phyloP scores from a whole-genome alignment of 139 green algal species.

The Tetradesmus lagerheimii region DNA sequence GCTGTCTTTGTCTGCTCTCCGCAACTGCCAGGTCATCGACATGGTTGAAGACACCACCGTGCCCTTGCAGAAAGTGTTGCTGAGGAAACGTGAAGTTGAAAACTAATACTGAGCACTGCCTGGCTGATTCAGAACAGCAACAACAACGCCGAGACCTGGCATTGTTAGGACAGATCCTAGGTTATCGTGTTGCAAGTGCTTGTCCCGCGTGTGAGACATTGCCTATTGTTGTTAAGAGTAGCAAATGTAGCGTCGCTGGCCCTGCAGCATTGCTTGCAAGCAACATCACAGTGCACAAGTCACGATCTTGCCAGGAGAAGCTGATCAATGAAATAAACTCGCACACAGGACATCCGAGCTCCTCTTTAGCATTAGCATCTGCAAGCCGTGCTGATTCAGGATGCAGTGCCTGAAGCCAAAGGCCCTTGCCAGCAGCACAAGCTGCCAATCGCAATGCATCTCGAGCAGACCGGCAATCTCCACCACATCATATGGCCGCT shows the following conservation, averaged over 20 bases:
- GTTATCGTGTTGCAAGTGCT: neutral
- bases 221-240: neutral
- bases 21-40: neutral
- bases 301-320: neutral
- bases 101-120: neutral
- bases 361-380: neutral
- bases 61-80: neutral
- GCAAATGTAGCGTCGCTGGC: neutral
- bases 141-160: neutral
- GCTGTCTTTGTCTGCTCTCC: neutral
- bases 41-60: neutral
- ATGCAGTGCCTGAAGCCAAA: neutral
- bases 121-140: neutral
- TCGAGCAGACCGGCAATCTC: neutral
- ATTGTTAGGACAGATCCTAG: slow-evolving; percentile 4
- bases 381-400: neutral
- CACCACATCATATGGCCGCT: neutral
- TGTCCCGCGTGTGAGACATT: neutral
- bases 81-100: neutral
- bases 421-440: neutral
- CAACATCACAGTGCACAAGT: neutral
- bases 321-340: neutral
- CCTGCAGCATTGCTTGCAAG: neutral
- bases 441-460: neutral
- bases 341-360: neutral